Base-by-base conservation (phyloP, 2,329 filamentous ascomycete species). In the Alternaria postmessia region DNA sequence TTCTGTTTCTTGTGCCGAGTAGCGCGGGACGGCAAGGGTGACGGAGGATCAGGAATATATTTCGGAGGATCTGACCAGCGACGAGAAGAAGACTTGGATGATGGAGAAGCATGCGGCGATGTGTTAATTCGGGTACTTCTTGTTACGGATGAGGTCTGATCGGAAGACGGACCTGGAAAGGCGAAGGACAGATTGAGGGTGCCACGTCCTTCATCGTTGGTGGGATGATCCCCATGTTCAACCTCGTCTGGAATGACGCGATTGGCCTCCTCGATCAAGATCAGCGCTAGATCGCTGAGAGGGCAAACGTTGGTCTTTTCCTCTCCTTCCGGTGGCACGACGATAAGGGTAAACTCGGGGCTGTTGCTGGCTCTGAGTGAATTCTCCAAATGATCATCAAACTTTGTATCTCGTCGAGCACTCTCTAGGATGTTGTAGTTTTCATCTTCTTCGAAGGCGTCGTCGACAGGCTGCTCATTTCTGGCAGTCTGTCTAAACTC, bases 151-250 rank as follows among this genome's bases (percentile, higher is more conserved):
- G 30, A 24, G 18, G 38, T 24, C n/a, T 24, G 12, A 32, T 24
- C n/a, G 16, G 39, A 3, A 18, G 39, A 18, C 7, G 22, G 22
- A 20, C 32, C 22, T 18, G 38, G 51, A 18, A 42, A 43, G 9
- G 26, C 42, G 51, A 54, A 54, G 28, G 32, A 32, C 4, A 26
- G 14, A 41, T 51, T 7, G 36, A 51, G 49, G 49, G 14, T 51
- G 12, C 49, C 49, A n/a, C 36, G 49, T 30, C 14, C 20, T 30
- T 26, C 7, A 9, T 32, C 18, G 5, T 9, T 6, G 26, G 30
- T 22, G 7, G 26, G 9, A 20, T 4, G 3, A 1, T 30, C 24
- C 16, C 28, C 22, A 3, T 51, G 24, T 6, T 51, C 49, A 4
- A 16, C 22, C 28, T 41, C 22, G 20, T 6, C 24, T 26, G 1